Evolutionary conservation across 306 rosid species (phyloP), one percentile per base, ranked within the genome.

Genomic region (Acacia confusa): DNA sequence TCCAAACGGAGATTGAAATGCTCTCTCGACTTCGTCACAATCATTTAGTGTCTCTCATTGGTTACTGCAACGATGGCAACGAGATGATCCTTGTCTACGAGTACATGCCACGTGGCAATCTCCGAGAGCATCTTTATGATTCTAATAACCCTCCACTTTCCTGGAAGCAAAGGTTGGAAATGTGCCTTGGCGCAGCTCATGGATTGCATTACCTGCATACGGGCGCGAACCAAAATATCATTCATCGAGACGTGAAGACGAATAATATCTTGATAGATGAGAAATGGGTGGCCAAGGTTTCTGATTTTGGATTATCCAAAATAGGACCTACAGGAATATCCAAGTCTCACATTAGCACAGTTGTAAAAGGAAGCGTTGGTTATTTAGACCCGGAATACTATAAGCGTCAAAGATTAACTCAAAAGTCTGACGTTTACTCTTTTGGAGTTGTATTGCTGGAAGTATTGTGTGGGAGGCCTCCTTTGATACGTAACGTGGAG

Each of bases 211-310:
- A 48, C 15, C 17, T 48, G 1, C 55, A 48, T 16, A 48, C 17
- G 1, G n/a, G 6, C 14, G 55, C 55, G 12, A 61, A 38, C 72
- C 61, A 28, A 20, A 44, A 48, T 0, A 82, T 85, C 22, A 85
- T 85, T 36, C 88, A 85, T 65, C 85, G 88, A 1, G 85, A 82
- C 1, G 88, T 85, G 65, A 85, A 82, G 78, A 45, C 83, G 0
- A 73, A 81, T 0, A 82, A 85, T 28, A 85, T 85, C 19, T 65
- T 85, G 40, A 27, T 67, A 48, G 55, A 48, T 48, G 55, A 48
- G 55, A 48, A 48, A 4, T 48, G 55, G 55, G 55, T 16, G 55
- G 47, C 72, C 0, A 67, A 67, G 9, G 48, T 67, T 67, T 34
- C 72, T 0, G 72, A 67, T 36, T 67, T 67, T 9, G 72, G 72